Conservation (phyloP, 768 basidiomycete species). For the Lentinula boryana region DNA sequence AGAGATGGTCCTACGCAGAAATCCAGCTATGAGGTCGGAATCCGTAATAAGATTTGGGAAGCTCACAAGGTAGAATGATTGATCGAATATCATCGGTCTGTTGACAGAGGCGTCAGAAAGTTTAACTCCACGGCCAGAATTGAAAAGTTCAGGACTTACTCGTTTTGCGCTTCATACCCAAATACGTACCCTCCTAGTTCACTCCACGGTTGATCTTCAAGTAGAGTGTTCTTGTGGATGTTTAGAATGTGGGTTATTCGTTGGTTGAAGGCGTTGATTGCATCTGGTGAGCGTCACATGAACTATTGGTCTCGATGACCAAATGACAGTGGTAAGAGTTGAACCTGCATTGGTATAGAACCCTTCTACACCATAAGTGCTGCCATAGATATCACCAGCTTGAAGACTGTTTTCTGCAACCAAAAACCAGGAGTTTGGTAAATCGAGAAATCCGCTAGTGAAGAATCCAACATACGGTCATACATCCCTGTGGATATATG, state of each 20-base stretch:
- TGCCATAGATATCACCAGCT: constrained; percentile 27
- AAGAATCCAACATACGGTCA: constrained; percentile 8
- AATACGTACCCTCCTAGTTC: constrained; percentile 30
- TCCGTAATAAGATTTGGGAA: background rate
- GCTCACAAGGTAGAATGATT: constrained; percentile 14
- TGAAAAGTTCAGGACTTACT: constrained; percentile 10
- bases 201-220: constrained; percentile 30
- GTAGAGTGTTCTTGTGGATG: constrained; percentile 25
- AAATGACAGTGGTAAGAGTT: background rate
- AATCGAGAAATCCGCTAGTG: background rate
- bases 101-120: background rate
- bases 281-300: constrained; percentile 8
- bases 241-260: constrained; percentile 31
- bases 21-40: background rate
- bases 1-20: constrained; percentile 8
- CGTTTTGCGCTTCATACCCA: constrained; percentile 31
- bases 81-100: constrained; percentile 22
- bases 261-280: constrained; percentile 26
- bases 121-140: background rate
- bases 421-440: constrained; percentile 1
- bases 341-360: constrained; percentile 25
- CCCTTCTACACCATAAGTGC: constrained; percentile 21
- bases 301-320: background rate
- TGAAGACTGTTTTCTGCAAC: constrained; percentile 26
- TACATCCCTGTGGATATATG: constrained; percentile 13